Evolutionary conservation across 2,329 filamentous ascomycete species (phyloP), one percentile per base, ranked within the genome.

Genomic region (Penicillium sp.): DNA sequence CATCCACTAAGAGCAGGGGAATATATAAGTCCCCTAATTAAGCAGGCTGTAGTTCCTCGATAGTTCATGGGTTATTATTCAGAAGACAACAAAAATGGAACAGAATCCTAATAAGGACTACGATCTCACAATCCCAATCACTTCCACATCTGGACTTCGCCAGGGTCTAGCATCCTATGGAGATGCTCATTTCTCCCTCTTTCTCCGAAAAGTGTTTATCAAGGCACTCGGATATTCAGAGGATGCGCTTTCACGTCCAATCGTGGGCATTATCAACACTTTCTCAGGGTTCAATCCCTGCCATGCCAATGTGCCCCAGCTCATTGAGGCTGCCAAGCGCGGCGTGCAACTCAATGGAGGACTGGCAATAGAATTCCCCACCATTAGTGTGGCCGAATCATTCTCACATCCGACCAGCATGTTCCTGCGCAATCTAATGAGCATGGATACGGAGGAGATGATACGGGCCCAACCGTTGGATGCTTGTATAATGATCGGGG

Each of bases 361-460:
- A 0, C 71, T 90, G 29, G 85, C 88, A 0, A 80, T 90, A 22
- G 87, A 90, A 37, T 90, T 90, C 61, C 88, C 88, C 0, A 90
- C 88, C 0, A 89, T 91, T 53, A 89, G 85, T 59, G 67, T 90
- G 0, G 85, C 88, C 61, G 88, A 90, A 77, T 82, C 79, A 3
- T 90, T 91, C 67, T 79, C 87, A 0, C 77, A 81, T 43, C 88
- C 88, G 2, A 90, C 88, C 5, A 89, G 87, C 73, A 90, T 91
- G 88, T 90, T 85, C 53, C 67, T 90, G 46, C 74, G 88, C 32
- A 90, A 90, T 61, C 66, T 90, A 55, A 90, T 91, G 88, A 87
- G 85, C 61, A 89, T 90, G 85, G 88, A 90, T 66, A 90, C 88
- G 0, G 88, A 90, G 69, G 88, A 90, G 75, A 90, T 90, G 88